Evolutionary conservation across 2,329 filamentous ascomycete species (phyloP), one percentile per base, ranked within the genome.

Genomic region (Capronia epimyces): DNA sequence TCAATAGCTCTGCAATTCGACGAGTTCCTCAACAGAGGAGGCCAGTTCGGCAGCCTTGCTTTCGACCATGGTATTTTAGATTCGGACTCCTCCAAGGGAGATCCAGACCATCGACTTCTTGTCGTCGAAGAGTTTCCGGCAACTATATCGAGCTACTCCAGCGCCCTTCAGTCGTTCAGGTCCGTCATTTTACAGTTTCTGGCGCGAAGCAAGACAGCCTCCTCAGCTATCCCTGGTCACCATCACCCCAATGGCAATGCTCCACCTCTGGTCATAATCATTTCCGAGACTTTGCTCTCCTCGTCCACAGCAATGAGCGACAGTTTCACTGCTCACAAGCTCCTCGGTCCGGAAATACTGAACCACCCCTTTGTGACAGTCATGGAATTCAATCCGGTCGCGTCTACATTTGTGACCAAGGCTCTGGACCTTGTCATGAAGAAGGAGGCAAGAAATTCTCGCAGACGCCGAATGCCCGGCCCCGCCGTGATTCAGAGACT

Each of bases 341-440:
- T 98, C 15, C 79, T 98, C 2, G 93, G 94, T 0, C 84, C 89
- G 0, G 87, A 93, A 57, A 86, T 98, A 37, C 76, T 89, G 12
- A 82, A 85, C 36, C 89, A 97, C 67, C 84, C 87, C 0, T 83
- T 84, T 12, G 83, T 89, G 1, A 82, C 80, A 7, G 75, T 87
- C 3, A 88, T 98, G 57, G 90, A 95, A 58, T 98, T 97, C 71
- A 98, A 98, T 63, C 80, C 86, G 10, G 84, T 98, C 54, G 93
- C 93, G 0, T 84, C 89, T 0, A 93, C 91, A 0, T 80, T 91
- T 36, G 79, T 98, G 62, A 77, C 82, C 10, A 95, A 91, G 68
- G 91, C 91, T 1, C 72, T 98, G 3, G 86, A 93, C 49, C 68
- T 87, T 1, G 77, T 95, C 1, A 80, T 97, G 0, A 76, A 86